Evolutionary conservation across 257 asterid species (phyloP), one percentile per base, ranked within the genome.

Genomic region (Voacanga thouarsii): DNA sequence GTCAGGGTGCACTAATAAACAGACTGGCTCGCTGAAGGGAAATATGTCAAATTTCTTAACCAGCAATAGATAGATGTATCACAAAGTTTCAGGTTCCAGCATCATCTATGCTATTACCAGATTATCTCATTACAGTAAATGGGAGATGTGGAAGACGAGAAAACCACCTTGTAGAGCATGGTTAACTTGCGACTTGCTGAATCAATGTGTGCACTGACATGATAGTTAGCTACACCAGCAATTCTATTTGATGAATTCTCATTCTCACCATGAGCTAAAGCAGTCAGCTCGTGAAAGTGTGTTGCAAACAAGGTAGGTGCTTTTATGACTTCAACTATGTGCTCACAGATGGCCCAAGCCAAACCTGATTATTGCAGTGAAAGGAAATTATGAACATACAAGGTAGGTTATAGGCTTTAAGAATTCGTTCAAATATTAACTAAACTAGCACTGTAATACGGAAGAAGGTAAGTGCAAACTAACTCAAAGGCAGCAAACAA

Each of bases 311-410:
- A 80, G 37, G 98, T 95, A 72, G 99, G 99, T 77, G 98, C 98
- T 84, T 83, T 84, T 72, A 95, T 91, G 76, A 77, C 93, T 83
- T 92, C 90, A 69, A 93, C 92, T 57, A 95, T 85, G 87, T 95
- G 96, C 90, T 95, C 98, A 84, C 97, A 95, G 63, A 95, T 95
- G 67, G 99, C 97, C 98, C 98, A 95, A 79, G 99, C 98, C 80
- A 95, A 84, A 75, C 98, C 98, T 95, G 89, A 76, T 71, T 70
- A 49, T 74, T 75, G 66, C 71, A 28, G 39, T 16, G 14, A 59
- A 78, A 50, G 33, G 11, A 41, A 63, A 12, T 70, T 1, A 23
- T 3, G 12, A 59, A 26, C 23, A 3, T 28, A 19, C 26, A 8
- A 21, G 65, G 6, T 21, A 37, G 72, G 63, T 12, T 3, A 30